Base-by-base conservation (phyloP, 164 flowering plant genomes). In the Litsea cubeba region DNA sequence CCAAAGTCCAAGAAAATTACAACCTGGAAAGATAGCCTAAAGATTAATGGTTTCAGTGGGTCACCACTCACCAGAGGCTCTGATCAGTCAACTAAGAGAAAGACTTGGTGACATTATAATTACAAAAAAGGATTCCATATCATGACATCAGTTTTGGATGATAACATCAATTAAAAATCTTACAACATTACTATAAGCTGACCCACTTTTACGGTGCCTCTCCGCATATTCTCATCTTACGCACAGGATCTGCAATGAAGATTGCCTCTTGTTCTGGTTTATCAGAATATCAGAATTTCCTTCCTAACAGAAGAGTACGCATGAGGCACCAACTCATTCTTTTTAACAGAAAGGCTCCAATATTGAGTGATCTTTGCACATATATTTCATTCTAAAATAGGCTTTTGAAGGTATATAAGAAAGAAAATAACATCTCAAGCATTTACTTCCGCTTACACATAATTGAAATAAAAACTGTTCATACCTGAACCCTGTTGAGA, bases 401-500 rank as follows among this genome's bases (percentile, higher is more conserved):
- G 14, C 14, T 51, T 51, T 51, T 5, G 18, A 51, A 12, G 18
- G 17, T 4, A 30, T 30, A 30, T 51, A 12, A 51, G 58, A 51
- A 17, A 8, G 58, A 51, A 51, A 51, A 17, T 51, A 51, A 12
- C 14, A 12, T 51, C 14, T 51, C 58, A 54, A 54, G n/a, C 60
- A 40, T 54, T 54, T 54, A 54, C 60, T 54, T 54, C 11, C 46
- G 2, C 46, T 40, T 40, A 4, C 11, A 58, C 28, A 54, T 5
- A 70, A 28, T 70, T 32, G 35, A 78, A 5, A 24, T 14, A n/a
- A 78, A 71, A 50, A 74, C 63, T 18, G 73, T 46, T 24, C 72
- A 62, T 86, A 93, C 98, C 96, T 91, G 86, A 78, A 88, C 64
- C 89, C 90, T 79, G 82, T 77, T 11, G 90, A 79, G 72, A 80